These are phyloP conservation scores for Phascolomyces articulosus DNA, from an alignment of 371 early-diverging fungal species.

Conservation along the genomic window DNA sequence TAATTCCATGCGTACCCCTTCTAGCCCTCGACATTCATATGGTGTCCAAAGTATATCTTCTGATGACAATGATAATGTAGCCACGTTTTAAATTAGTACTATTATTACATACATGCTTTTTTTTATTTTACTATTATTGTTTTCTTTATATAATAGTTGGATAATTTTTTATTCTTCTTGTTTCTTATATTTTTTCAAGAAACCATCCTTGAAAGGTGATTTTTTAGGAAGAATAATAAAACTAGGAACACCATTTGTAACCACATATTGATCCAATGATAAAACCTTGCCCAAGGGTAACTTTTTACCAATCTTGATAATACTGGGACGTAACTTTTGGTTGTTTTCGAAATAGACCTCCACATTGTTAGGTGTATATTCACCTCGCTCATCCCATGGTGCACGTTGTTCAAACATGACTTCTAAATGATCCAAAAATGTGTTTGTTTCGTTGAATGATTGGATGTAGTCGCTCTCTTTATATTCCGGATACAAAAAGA, in stretches of 20 bases:
- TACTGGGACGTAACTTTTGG: conserved; percentile 49
- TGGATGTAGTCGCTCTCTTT: conserved; percentile 91
- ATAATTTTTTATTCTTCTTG: conserved; percentile 3
- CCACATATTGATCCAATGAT: conserved; percentile 59
- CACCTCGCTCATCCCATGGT: conserved; percentile 78
- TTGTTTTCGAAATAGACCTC: conserved; percentile 83
- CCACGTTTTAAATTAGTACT: not conserved
- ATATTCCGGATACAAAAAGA: conserved; percentile 94
- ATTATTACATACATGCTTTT: conserved; percentile 5
- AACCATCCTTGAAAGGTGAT: conserved; percentile 64
- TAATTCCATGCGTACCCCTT: conserved; percentile 3
- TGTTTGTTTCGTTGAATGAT: conserved; percentile 79
- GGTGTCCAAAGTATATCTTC: conserved; percentile 19
- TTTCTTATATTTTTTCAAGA: conserved; percentile 61
- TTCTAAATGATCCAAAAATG: conserved; percentile 85
- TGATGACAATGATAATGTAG: not conserved
- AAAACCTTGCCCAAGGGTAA: conserved; percentile 55
- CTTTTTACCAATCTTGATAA: conserved; percentile 75
- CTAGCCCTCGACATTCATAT: not conserved
- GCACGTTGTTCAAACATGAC: conserved; percentile 84
- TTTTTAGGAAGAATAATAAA: conserved; percentile 71
- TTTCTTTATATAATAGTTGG: too few relatives aligned
- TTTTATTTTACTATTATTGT: too few relatives aligned
- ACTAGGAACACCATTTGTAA: conserved; percentile 70
- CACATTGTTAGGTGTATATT: conserved; percentile 70